phyloP scores from a whole-genome alignment of 352 stramenopile species.

The Peronospora tabacina region DNA sequence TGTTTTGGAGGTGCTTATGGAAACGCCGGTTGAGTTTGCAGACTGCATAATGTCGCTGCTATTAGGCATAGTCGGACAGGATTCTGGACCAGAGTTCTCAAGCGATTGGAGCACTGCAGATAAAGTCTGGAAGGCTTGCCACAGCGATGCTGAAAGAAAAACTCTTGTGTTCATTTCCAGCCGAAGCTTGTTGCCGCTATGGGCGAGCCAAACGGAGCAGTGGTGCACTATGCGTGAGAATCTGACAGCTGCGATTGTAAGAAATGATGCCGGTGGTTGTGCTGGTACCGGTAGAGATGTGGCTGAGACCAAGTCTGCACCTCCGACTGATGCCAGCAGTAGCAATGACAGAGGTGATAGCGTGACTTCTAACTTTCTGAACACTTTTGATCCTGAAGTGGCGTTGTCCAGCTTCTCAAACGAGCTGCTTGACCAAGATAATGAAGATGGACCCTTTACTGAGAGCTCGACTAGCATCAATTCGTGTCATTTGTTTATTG shows the following conservation, averaged over 20 bases:
- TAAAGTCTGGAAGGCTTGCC: slow-evolving; percentile 30
- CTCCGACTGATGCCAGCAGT: neutral
- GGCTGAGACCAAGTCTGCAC: neutral
- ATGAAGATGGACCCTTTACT: neutral
- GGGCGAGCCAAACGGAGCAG: slow-evolving; percentile 15
- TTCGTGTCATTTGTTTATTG: slow-evolving; percentile 50
- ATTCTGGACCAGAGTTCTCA: neutral
- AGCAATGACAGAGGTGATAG: neutral
- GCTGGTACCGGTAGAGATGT: neutral
- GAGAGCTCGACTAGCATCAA: slow-evolving; percentile 1
- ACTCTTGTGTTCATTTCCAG: slow-evolving; percentile 21
- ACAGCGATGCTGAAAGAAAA: slow-evolving; percentile 29
- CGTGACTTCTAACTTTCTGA: slow-evolving; percentile 2
- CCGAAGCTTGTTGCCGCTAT: slow-evolving; percentile 19
- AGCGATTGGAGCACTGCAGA: slow-evolving; percentile 20
- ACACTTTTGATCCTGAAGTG: slow-evolving; percentile 4
- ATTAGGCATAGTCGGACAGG: slow-evolving; percentile 16
- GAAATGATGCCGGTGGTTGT: neutral
- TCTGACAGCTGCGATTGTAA: slow-evolving; percentile 4
- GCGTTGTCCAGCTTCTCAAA: slow-evolving; percentile 12
- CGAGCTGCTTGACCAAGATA: neutral
- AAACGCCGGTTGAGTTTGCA: slow-evolving; percentile 45
- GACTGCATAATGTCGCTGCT: slow-evolving; percentile 41
- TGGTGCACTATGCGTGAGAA: slow-evolving; percentile 19
- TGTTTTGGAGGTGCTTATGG: slow-evolving; percentile 47